Evolutionary conservation across 176 grass and related monocot genomes (phyloP).

Genomic region (Lolium perenne): DNA sequence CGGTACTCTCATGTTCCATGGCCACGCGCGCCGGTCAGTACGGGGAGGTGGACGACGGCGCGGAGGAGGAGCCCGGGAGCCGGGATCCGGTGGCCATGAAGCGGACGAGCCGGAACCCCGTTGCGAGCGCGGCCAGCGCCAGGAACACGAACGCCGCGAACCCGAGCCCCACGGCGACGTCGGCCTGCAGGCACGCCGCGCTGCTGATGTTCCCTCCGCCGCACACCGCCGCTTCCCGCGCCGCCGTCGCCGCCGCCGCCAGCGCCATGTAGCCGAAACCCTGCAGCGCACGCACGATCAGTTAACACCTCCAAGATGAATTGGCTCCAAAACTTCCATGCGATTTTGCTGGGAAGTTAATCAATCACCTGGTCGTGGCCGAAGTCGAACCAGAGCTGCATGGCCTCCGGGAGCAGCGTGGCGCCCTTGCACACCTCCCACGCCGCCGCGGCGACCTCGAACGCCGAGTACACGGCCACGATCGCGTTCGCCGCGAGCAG

Average conservation of each 20-base stretch:
- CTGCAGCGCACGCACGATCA: constrained; percentile 27
- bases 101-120: constrained; percentile 62
- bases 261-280: constrained; percentile 76
- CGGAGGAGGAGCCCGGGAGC: constrained; percentile 42
- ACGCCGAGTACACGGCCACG: constrained; percentile 70
- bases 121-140: constrained; percentile 58
- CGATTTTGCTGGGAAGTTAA: not conserved
- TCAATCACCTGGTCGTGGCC: constrained; percentile 75
- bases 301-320: not conserved
- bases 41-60: not conserved
- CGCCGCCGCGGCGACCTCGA: constrained; percentile 56
- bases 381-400: constrained; percentile 98
- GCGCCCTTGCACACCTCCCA: constrained; percentile 62
- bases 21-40: not conserved
- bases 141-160: constrained; percentile 74
- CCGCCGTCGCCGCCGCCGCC: constrained; percentile 51
- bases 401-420: constrained; percentile 69
- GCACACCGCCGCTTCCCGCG: constrained; percentile 47
- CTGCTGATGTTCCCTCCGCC: not conserved
- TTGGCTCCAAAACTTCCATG: no score
- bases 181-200: constrained; percentile 56
- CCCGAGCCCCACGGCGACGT: constrained; percentile 64
- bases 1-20: not conserved
- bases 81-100: constrained; percentile 69
- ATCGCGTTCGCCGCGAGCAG: constrained; percentile 81